Percentiles rank a stretch among this genome's conserved stretches.
Evolutionary conservation across 192 early-diverging fungal genomes (phyloP).

Genomic region (Spinellus fusiger): DNA sequence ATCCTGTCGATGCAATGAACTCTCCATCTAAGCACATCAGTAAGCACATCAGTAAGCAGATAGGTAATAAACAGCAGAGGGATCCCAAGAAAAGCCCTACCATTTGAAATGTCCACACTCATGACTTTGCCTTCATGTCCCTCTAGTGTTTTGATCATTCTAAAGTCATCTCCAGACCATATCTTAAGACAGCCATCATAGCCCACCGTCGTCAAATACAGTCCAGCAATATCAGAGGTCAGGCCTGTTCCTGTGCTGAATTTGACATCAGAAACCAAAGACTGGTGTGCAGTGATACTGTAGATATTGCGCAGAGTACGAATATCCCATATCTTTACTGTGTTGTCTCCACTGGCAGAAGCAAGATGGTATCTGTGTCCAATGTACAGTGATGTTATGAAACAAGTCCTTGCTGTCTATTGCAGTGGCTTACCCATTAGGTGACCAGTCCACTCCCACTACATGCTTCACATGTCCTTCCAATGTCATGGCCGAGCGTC

Average conservation of each 20-base stretch:
- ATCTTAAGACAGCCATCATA: constrained; percentile 92
- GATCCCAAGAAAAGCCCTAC: background rate
- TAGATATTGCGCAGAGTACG: constrained; percentile 69
- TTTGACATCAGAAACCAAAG: constrained; percentile 78
- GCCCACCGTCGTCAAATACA: constrained; percentile 72
- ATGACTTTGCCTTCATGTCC: constrained; percentile 91
- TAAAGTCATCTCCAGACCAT: constrained; percentile 93
- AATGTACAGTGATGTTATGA: background rate
- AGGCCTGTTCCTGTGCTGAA: constrained; percentile 42
- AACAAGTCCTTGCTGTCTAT: background rate
- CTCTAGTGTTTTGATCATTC: constrained; percentile 77
- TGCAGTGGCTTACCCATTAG: constrained; percentile 56
- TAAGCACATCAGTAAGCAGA: constrained; percentile 15
- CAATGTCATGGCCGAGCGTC: constrained; percentile 80
- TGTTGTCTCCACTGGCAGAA: constrained; percentile 88
- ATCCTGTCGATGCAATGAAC: constrained; percentile 81
- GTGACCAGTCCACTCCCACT: constrained; percentile 81
- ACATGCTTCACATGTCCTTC: constrained; percentile 92
- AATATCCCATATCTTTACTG: constrained; percentile 90
- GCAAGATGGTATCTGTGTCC: constrained; percentile 69
- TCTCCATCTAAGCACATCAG: constrained; percentile 53
- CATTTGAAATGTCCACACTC: constrained; percentile 70
- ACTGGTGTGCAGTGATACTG: constrained; percentile 89
- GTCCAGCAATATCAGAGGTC: constrained; percentile 47
- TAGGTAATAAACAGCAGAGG: background rate